These are phyloP conservation scores for Fistulinella cinereoalba DNA, from an alignment of 1,284 basidiomycete species.

Conservation along the genomic window DNA sequence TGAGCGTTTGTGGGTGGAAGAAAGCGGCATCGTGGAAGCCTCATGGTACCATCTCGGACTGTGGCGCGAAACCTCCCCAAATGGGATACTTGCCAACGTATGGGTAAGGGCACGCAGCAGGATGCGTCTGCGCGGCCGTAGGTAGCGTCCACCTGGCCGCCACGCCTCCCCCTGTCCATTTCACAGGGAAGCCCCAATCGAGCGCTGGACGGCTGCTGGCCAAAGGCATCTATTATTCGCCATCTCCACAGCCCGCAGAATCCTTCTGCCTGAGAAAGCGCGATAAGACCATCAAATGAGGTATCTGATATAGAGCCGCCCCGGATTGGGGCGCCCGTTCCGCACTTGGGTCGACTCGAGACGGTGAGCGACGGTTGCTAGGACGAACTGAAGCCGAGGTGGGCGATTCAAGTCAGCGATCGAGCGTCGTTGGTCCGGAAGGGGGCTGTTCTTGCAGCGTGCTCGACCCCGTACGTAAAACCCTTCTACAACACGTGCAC, in stretches of 20 bases:
- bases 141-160: constrained; percentile 12
- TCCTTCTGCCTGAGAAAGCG: constrained; percentile 22
- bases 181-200: constrained; percentile 21
- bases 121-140: constrained; percentile 10
- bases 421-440: constrained; percentile 28
- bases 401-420: constrained; percentile 28
- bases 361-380: constrained; percentile 24
- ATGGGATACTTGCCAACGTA: constrained; percentile 26
- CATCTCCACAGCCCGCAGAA: constrained; percentile 26
- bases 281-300: constrained; percentile 16
- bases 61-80: constrained; percentile 32
- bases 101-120: constrained; percentile 32
- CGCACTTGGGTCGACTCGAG: constrained; percentile 10
- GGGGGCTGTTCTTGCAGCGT: constrained; percentile 21
- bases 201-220: constrained; percentile 11
- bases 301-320: constrained; percentile 19
- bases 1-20: constrained; percentile 25
- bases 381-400: constrained; percentile 16
- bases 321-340: constrained; percentile 11
- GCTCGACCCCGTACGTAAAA: constrained; percentile 24
- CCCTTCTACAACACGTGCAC: constrained; percentile 23
- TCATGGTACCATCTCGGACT: constrained; percentile 31
- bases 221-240: constrained; percentile 23
- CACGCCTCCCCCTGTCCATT: constrained; percentile 17
- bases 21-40: constrained; percentile 35